Conservation (phyloP, 78 protist species). For the Dictyostelium purpureum region DNA sequence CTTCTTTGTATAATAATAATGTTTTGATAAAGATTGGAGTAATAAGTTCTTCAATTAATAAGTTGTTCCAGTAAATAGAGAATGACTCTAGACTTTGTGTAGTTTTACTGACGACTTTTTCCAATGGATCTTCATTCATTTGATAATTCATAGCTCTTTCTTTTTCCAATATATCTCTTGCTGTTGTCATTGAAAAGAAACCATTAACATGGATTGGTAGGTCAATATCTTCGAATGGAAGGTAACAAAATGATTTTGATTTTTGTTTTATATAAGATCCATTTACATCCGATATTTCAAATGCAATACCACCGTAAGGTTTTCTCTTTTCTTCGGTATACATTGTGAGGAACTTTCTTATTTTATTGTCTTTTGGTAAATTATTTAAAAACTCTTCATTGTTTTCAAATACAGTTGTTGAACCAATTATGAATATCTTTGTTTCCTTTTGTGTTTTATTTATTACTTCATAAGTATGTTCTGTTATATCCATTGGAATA, state of each 20-base stretch:
- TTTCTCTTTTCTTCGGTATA: neutral
- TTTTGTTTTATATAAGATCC: neutral
- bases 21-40: too few species aligned
- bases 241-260: neutral
- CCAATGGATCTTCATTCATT: neutral
- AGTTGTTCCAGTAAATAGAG: too few species aligned
- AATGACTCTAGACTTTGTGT: too few species aligned
- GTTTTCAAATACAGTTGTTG: too few species aligned
- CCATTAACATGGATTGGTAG: constrained; percentile 35
- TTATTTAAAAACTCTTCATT: too few species aligned
- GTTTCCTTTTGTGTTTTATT: too few species aligned
- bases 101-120: neutral
- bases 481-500: too few species aligned
- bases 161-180: neutral
- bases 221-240: neutral
- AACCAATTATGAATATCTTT: too few species aligned
- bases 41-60: too few species aligned
- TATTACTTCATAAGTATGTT: too few species aligned
- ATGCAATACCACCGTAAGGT: constrained; percentile 33
- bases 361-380: neutral
- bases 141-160: neutral
- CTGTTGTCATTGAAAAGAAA: neutral
- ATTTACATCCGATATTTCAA: neutral
- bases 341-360: neutral
- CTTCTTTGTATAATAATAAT: too few species aligned